Conservation (phyloP, 495 filamentous ascomycete genomes). For the Aspergillus asperescens region DNA sequence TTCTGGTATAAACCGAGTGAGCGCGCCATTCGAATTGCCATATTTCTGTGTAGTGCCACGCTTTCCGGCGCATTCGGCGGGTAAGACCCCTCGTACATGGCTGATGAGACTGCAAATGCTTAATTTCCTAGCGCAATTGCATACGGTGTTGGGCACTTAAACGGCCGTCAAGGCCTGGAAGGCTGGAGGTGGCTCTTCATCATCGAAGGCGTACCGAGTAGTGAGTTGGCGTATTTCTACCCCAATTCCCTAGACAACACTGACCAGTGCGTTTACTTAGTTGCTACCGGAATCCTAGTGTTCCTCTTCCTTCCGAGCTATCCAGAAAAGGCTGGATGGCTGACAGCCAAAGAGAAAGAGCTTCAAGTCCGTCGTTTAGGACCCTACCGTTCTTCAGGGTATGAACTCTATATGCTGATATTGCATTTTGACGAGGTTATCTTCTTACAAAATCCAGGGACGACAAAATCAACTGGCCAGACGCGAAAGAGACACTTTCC, state of each 20-base stretch:
- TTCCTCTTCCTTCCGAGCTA: slow-evolving; percentile 62
- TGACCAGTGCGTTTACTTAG: background rate
- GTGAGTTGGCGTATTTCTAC: slow-evolving; percentile 26
- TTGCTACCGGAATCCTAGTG: slow-evolving; percentile 40
- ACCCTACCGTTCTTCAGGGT: background rate
- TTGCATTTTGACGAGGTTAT: background rate
- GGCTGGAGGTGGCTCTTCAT: slow-evolving; percentile 76
- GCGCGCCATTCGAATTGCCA: background rate
- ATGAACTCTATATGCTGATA: background rate
- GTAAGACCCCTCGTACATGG: background rate
- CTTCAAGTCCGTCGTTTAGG: slow-evolving; percentile 19
- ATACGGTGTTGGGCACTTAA: slow-evolving; percentile 62
- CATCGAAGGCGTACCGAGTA: slow-evolving; percentile 59
- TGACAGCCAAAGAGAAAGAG: slow-evolving; percentile 48
- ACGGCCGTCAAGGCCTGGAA: slow-evolving; percentile 50
- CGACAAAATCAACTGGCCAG: slow-evolving; percentile 49
- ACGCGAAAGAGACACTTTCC: slow-evolving; percentile 59
- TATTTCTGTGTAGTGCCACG: background rate
- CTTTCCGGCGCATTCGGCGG: background rate
- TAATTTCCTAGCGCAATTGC: slow-evolving; percentile 49
- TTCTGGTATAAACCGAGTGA: background rate
- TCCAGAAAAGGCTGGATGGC: slow-evolving; percentile 53
- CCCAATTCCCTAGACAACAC: background rate
- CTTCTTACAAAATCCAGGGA: slow-evolving; percentile 37
- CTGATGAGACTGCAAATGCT: background rate